These are phyloP conservation scores for Nicotiana tabacum DNA, from an alignment of 257 asterid species.

Conservation along the genomic window DNA sequence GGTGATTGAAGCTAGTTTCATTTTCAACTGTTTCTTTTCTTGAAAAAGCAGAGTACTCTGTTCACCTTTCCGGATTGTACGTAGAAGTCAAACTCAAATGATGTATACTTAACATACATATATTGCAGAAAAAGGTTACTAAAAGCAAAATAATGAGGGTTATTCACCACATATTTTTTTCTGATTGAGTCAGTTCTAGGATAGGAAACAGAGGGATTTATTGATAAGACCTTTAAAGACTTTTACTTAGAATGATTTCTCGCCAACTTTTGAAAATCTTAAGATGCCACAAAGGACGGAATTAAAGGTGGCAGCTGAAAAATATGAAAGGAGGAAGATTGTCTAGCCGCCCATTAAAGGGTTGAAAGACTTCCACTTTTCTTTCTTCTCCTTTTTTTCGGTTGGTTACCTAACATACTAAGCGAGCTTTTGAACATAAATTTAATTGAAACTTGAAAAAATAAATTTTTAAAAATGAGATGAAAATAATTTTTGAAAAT, in stretches of 20 bases:
- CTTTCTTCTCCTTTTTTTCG: not conserved
- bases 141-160: not conserved
- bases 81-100: not conserved
- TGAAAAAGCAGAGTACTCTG: not conserved
- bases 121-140: not conserved
- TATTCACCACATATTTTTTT: not conserved
- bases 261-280: not conserved
- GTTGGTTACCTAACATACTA: too few relatives aligned
- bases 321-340: not conserved
- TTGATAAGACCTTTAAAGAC: not conserved
- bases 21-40: not conserved
- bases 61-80: not conserved
- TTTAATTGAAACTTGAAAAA: too few relatives aligned
- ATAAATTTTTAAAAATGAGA: too few relatives aligned
- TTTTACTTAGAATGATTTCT: not conserved
- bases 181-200: not conserved
- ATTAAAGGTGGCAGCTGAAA: not conserved
- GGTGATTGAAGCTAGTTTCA: not conserved
- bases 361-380: not conserved
- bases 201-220: not conserved
- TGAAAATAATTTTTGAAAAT: too few relatives aligned
- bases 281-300: not conserved
- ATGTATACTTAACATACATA: not conserved
- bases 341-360: slow-evolving; percentile 3
- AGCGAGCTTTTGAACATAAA: too few relatives aligned